These are phyloP conservation scores for Labyrinthula sp. DNA, from an alignment of 352 stramenopile species.

Conservation along the genomic window DNA sequence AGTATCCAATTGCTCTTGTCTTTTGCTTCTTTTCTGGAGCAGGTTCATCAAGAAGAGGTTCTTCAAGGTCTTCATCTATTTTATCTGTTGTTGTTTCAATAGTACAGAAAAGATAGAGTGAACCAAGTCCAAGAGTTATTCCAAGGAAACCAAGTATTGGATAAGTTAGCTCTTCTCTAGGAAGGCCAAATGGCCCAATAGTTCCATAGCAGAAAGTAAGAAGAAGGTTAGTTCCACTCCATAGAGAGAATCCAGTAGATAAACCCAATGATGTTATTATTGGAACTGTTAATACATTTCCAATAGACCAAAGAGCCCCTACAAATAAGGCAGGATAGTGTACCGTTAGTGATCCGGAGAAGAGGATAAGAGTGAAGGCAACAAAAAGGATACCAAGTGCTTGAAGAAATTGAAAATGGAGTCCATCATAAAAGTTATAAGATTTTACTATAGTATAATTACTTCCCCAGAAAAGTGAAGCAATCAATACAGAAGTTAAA, in stretches of 20 bases:
- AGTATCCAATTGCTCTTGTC: slow-evolving; percentile 7
- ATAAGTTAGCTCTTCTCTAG: slow-evolving; percentile 7
- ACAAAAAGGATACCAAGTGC: slow-evolving; percentile 15
- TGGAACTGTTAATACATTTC: slow-evolving; percentile 20
- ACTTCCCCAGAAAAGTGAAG: slow-evolving; percentile 14
- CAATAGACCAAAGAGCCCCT: slow-evolving; percentile 11
- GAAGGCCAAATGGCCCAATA: slow-evolving; percentile 6
- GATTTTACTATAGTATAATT: slow-evolving; percentile 19
- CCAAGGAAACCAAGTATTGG: slow-evolving; percentile 6
- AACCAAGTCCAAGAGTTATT: slow-evolving; percentile 7
- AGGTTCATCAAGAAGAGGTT: too few species aligned
- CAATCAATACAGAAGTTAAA: slow-evolving; percentile 3
- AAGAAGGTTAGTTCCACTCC: slow-evolving; percentile 6
- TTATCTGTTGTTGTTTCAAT: background rate
- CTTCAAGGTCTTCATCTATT: background rate
- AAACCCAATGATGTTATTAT: slow-evolving; percentile 9
- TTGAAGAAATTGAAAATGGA: slow-evolving; percentile 27
- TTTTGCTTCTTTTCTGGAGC: too few species aligned
- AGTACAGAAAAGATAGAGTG: slow-evolving; percentile 3
- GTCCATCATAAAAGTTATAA: slow-evolving; percentile 22
- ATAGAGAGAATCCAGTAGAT: slow-evolving; percentile 7
- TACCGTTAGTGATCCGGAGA: too few species aligned
- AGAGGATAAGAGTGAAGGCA: slow-evolving; percentile 9
- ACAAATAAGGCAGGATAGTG: too few species aligned
- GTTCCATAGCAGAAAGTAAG: slow-evolving; percentile 8